Percentiles rank a stretch among this genome's conserved stretches.
phyloP scores from a whole-genome alignment of 1,284 basidiomycete genomes.

The Ganoderma multipileum region DNA sequence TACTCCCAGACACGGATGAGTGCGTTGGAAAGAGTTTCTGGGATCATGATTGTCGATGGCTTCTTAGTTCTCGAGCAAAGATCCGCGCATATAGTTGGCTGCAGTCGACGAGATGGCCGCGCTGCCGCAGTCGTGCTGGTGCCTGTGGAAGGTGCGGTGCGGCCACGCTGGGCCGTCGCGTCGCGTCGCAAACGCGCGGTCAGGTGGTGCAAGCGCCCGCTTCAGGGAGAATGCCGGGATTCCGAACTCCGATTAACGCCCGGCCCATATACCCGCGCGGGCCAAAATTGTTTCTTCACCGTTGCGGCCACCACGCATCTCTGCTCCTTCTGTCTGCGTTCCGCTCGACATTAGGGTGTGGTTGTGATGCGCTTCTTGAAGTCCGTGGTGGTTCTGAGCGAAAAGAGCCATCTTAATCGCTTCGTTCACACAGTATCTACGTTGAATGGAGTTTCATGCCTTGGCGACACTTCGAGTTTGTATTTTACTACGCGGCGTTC shows the following conservation, averaged over 20 bases:
- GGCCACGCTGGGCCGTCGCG: constrained; percentile 17
- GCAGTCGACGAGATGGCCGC: constrained; percentile 5
- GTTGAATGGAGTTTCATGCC: constrained; percentile 84
- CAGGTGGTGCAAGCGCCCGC: constrained; percentile 7
- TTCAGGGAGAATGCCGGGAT: neutral
- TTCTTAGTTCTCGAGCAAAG: constrained; percentile 7
- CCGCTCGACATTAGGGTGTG: constrained; percentile 57
- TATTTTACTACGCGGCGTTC: constrained; percentile 3
- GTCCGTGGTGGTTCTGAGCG: constrained; percentile 57
- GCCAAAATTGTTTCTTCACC: constrained; percentile 32
- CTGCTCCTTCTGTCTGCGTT: constrained; percentile 61
- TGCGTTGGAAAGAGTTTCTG: constrained; percentile 22
- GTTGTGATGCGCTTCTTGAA: constrained; percentile 45
- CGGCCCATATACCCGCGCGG: constrained; percentile 19
- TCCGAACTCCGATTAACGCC: constrained; percentile 26
- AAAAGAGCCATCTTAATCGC: constrained; percentile 77
- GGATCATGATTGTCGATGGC: constrained; percentile 20
- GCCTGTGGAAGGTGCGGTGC: constrained; percentile 7
- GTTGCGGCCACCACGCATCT: constrained; percentile 52
- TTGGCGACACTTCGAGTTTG: constrained; percentile 57
- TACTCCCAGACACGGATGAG: constrained; percentile 35
- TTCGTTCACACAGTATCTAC: constrained; percentile 69
- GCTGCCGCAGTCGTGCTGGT: constrained; percentile 8
- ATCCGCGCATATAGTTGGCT: neutral
- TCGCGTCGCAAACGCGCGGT: constrained; percentile 23